Evolutionary conservation across 768 basidiomycete species (phyloP), one percentile per base, ranked within the genome.

Genomic region (Termitomyces sp.): DNA sequence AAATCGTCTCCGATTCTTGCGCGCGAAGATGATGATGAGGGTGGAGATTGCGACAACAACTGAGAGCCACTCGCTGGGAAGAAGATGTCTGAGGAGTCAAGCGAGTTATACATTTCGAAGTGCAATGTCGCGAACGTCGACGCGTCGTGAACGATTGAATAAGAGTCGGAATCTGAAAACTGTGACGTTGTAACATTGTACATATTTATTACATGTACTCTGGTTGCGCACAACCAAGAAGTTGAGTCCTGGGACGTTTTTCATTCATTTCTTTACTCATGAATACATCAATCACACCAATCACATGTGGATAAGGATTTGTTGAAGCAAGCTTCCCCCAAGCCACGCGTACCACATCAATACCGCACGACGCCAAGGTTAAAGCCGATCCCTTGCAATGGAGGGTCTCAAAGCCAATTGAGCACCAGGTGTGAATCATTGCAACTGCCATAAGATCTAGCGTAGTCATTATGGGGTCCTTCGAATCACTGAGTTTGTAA

Each of bases 1-100:
- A 75, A 63, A 62, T 74, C 74, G 48, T 68, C 65, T 28, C 66
- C 66, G 9, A 65, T 64, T 44, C 67, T 70, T 30, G 68, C 68
- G 35, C 66, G 53, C 24, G 67, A 69, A 18, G 60, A 69, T 24
- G 59, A 65, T 50, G 63, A 65, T 4, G 67, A 26, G 13, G 67
- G 56, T 20, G 66, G 66, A 14, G 72, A 68, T 53, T 71, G 67
- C 13, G 72, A 74, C 50, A 75, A 60, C 40, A 75, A 61, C 51
- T 60, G 70, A 43, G 72, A 63, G 41, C 59, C 62, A 49, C 59
- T 63, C 28, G 38, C 57, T 36, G 58, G 54, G n/a, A 63, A 63
- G 26, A 57, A 18, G 32, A 64, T 58, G 18, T 58, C 51, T 41
- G 60, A 62, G 36, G 54, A 56, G 26, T 64, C 63, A 9, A 55